Conservation (phyloP, 2,329 filamentous ascomycete genomes). For the Zasmidium angulare region DNA sequence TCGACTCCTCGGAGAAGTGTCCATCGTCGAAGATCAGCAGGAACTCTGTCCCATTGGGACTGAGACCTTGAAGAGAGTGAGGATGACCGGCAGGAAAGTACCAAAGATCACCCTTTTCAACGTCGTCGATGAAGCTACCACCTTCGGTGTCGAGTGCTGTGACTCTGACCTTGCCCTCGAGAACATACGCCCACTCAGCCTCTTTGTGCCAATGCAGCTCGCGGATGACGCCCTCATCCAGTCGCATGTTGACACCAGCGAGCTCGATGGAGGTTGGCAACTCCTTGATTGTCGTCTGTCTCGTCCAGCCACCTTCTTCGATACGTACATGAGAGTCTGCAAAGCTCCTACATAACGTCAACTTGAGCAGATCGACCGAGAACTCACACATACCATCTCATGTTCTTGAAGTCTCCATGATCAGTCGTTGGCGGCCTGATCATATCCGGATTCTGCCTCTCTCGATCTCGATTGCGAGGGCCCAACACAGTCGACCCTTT, state of each 20-base stretch:
- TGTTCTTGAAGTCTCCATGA: constrained; percentile 67
- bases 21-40: constrained; percentile 63
- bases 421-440: constrained; percentile 72
- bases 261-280: constrained; percentile 67
- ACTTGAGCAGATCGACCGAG: not conserved
- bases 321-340: constrained; percentile 49
- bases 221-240: constrained; percentile 70
- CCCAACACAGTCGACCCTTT: constrained; percentile 66
- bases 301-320: constrained; percentile 74
- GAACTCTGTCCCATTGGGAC: constrained; percentile 61
- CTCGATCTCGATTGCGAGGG: constrained; percentile 67
- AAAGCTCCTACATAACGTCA: constrained; percentile 35
- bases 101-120: constrained; percentile 75
- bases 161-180: constrained; percentile 65
- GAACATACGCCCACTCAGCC: constrained; percentile 75
- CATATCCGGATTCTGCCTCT: constrained; percentile 69
- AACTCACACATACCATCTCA: constrained; percentile 57
- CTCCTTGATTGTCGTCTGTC: constrained; percentile 69
- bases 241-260: constrained; percentile 75
- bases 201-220: constrained; percentile 82
- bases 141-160: constrained; percentile 74
- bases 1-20: constrained; percentile 63
- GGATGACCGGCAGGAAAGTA: constrained; percentile 78
- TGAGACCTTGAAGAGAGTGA: constrained; percentile 72
- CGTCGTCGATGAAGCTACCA: constrained; percentile 73